Conservation (phyloP, 257 asterid species). For the Primulina tabacum region DNA sequence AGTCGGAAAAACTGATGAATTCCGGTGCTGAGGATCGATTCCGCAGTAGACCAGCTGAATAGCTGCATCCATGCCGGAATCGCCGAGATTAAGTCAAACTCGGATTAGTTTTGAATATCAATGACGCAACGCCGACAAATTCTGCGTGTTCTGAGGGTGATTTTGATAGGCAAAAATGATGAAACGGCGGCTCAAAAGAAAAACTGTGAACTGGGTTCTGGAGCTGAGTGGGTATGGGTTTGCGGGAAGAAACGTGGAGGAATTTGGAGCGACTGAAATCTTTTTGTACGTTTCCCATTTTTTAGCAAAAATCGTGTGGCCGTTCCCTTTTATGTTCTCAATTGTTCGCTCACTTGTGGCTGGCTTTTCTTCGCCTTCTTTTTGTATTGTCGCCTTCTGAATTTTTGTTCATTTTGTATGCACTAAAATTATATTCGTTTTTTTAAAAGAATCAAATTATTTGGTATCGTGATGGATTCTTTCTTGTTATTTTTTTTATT, state of each 20-base stretch:
- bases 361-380: background rate
- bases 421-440: too few species aligned
- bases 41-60: conserved; percentile 79
- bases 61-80: conserved; percentile 87
- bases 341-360: background rate
- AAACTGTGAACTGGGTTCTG: background rate
- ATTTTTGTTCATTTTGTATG: background rate
- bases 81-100: background rate
- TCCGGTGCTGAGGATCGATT: conserved; percentile 47
- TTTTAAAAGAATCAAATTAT: too few species aligned
- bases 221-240: conserved; percentile 10
- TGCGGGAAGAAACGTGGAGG: conserved; percentile 47
- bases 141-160: conserved; percentile 12
- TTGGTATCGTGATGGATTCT: too few species aligned
- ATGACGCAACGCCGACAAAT: background rate
- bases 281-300: background rate
- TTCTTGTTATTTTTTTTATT: too few species aligned
- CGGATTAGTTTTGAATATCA: background rate
- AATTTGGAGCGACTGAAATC: conserved; percentile 30
- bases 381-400: background rate
- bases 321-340: conserved; percentile 24
- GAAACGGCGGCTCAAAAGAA: conserved; percentile 11
- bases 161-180: background rate
- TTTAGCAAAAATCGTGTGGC: conserved; percentile 13
- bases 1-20: conserved; percentile 25